Evolutionary conservation across 495 filamentous ascomycete species (phyloP).

Genomic region (Schizothecium vesticola): DNA sequence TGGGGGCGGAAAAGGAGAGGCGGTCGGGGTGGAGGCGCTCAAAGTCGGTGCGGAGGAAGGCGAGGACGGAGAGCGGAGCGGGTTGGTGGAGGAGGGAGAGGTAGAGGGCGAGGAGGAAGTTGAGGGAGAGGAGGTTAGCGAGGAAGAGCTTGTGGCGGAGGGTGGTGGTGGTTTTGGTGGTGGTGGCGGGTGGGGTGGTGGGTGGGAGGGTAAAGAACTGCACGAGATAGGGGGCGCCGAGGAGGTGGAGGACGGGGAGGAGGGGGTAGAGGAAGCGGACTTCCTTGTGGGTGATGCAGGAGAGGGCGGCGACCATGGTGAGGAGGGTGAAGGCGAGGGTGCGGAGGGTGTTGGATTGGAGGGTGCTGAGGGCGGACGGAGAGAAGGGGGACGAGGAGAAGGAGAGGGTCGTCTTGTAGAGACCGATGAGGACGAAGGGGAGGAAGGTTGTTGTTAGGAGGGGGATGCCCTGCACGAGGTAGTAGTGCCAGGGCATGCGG

Average conservation of each 20-base stretch:
- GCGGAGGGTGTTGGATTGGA: slow-evolving; percentile 40
- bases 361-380: slow-evolving; percentile 26
- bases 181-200: slow-evolving; percentile 14
- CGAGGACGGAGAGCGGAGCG: slow-evolving; percentile 64
- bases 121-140: slow-evolving; percentile 55
- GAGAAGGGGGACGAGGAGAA: slow-evolving; percentile 17
- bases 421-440: slow-evolving; percentile 63
- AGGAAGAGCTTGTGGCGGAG: slow-evolving; percentile 52
- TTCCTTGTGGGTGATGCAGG: slow-evolving; percentile 90
- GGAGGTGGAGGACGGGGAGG: slow-evolving; percentile 75
- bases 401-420: slow-evolving; percentile 45
- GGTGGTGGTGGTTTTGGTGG: slow-evolving; percentile 8
- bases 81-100: slow-evolving; percentile 71
- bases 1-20: slow-evolving; percentile 19
- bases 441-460: slow-evolving; percentile 79
- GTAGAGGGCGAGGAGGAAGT: slow-evolving; percentile 68
- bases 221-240: slow-evolving; percentile 62
- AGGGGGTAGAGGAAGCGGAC: slow-evolving; percentile 95
- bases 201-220: slow-evolving; percentile 54
- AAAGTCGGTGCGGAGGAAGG: slow-evolving; percentile 69
- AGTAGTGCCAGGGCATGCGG: slow-evolving; percentile 88
- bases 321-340: slow-evolving; percentile 59
- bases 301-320: slow-evolving; percentile 58
- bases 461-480: slow-evolving; percentile 81
- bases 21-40: slow-evolving; percentile 43